phyloP scores from a whole-genome alignment of 257 asterid genomes.

The Nicotiana sylvestris region DNA sequence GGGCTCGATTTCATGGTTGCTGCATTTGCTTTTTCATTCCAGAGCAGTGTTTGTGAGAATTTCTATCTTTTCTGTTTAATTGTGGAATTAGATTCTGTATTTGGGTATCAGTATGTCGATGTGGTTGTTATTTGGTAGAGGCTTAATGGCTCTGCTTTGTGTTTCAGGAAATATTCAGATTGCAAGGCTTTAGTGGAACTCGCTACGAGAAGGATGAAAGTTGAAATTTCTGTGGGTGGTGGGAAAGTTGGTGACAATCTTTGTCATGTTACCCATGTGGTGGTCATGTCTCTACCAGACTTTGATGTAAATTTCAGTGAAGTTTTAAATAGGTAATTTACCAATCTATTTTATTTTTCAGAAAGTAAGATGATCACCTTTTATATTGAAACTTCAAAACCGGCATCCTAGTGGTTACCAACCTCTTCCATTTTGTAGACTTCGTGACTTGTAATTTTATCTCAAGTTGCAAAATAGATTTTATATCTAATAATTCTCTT shows the following conservation, averaged over 20 bases:
- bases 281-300: slow-evolving; percentile 46
- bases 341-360: slow-evolving; percentile 4
- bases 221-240: slow-evolving; percentile 68
- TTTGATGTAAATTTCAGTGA: slow-evolving; percentile 39
- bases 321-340: slow-evolving; percentile 53
- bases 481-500: background rate
- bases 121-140: slow-evolving; percentile 13
- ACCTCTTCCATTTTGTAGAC: background rate
- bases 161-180: slow-evolving; percentile 38
- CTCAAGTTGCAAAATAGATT: background rate
- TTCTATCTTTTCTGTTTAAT: slow-evolving; percentile 12
- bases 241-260: slow-evolving; percentile 55
- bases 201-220: slow-evolving; percentile 72
- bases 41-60: slow-evolving; percentile 44
- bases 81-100: background rate
- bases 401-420: background rate
- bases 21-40: slow-evolving; percentile 63
- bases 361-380: background rate
- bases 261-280: slow-evolving; percentile 72
- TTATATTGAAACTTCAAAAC: background rate
- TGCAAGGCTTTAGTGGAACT: slow-evolving; percentile 56
- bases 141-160: slow-evolving; percentile 18
- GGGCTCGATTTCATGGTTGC: slow-evolving; percentile 84
- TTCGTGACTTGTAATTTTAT: background rate
- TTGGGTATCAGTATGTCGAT: slow-evolving; percentile 8